Base-by-base conservation (phyloP, 106 monocot species). In the Gastrodia elata region DNA sequence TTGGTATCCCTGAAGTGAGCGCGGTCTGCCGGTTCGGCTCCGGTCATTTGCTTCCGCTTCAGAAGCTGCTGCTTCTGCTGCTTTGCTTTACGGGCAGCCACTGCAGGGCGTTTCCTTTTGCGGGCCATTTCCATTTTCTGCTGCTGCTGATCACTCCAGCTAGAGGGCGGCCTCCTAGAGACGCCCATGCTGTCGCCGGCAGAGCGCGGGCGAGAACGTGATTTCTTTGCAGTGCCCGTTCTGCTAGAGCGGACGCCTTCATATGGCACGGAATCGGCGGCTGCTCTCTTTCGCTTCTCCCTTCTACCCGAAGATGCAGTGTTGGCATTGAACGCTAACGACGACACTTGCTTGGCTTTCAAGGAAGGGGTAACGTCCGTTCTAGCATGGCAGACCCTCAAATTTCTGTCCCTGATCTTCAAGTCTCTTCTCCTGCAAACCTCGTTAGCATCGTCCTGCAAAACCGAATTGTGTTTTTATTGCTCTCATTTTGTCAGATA, bases 81-180 rank as follows among this genome's bases (percentile, higher is more conserved):
- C 71, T 90, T 90, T 0, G 90, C 93, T 68, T 93, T 98, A 73
- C 97, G 79, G 15, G 90, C 93, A 35, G 93, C 97, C 32, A 98
- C 97, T 4, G 91, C 84, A 38, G 93, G 97, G 30, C 93, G 72
- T 40, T 98, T 98, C 32, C 18, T 70, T 16, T 78, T 75, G 25
- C 42, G 64, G 73, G 5, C 43, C 68, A n/a, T n/a, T n/a, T n/a
- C n/a, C n/a, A n/a, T n/a, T n/a, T n/a, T n/a, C n/a, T n/a, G n/a
- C n/a, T n/a, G n/a, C n/a, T 75, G 68, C 57, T 73, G 49, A 5
- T 81, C 80, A 0, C 38, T 16, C 14, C 20, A 41, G 33, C 68
- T 71, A 0, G 39, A 14, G n/a, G n/a, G n/a, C n/a, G n/a, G n/a
- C 26, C 58, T 76, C 8, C 64, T 72, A 14, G 49, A 73, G 39